Base-by-base conservation (phyloP, 2,329 filamentous ascomycete genomes). In the Ustulina deusta region DNA sequence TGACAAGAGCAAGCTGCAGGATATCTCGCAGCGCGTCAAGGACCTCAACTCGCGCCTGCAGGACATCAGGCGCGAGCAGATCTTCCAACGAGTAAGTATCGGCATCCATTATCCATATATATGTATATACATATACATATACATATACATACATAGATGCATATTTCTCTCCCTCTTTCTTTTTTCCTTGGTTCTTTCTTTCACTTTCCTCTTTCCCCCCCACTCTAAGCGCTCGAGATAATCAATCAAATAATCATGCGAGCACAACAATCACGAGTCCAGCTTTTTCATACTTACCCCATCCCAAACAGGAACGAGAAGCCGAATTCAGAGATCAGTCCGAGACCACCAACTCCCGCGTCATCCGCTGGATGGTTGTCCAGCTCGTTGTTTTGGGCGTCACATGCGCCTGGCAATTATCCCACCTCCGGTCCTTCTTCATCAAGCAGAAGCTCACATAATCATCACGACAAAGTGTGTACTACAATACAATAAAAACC, bases 371-470 rank as follows among this genome's bases (percentile, higher is more conserved):
- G 95, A 95, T 96, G 73, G 78, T 97, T 72, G 91, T 98, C 73
- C 96, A 99, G 82, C 84, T 98, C 68, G 87, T 90, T 60, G 89
- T 98, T 42, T 85, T 99, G 61, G 93, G 90, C 63, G 86, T 91
- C 63, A 97, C 96, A 38, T 99, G 96, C 83, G 93, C 93, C 69
- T 99, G 96, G 96, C 96, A 99, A 82, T 86, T 99, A 54, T 97
- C 94, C 61, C 95, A 99, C 82, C 87, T 99, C 75, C 89, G 96
- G 74, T 92, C 93, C 54, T 99, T 99, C 88, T 99, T 99, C 85
- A 99, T 99, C 86, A 99, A 99, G 88, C 95, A 98, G 85, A 99
- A 99, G 87, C 90, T 99, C 80, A 98, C 96, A 68, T 99, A 89
- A 82, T 27, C 27, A 11, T 3, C 22, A 15, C n/a, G 11, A 11